Base-by-base conservation (phyloP, 352 stramenopile species). In the Pythium chondricola region DNA sequence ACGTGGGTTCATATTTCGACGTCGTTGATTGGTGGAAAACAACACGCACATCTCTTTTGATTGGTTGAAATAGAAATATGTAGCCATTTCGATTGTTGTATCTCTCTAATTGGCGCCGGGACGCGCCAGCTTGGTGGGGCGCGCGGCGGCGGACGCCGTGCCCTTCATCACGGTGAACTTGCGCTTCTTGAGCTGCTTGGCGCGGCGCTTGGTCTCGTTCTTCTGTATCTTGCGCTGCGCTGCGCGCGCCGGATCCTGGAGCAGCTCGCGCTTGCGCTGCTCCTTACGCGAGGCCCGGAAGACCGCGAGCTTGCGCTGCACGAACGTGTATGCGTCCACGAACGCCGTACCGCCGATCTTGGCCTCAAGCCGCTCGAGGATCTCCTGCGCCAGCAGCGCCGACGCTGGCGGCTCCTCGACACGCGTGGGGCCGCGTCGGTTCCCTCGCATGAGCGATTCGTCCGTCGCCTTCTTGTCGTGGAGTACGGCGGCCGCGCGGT, bases 161-260 rank as follows among this genome's bases (percentile, higher is more conserved):
- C 83, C 83, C 61, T 95, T 95, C 44, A 93, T 50, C 25, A 93
- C 65, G n/a, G 77, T 69, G 52, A 85, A 77, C 65, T 95, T 95
- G 57, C 85, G 79, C 62, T 95, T 94, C 53, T 88, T 88, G 37
- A 92, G 44, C 60, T 95, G 79, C 68, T 93, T 93, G 18, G 71
- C 65, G 29, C 56, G 67, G 37, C 74, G 74, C 63, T 96, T 96
- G 27, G 76, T 63, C 41, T 92, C 72, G 61, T 94, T 93, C 63
- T 93, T 92, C 27, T 86, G 70, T 37, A 94, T 78, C 51, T 91
- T 89, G 33, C 82, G 84, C 53, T 77, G 66, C 5, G 83, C 82
- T 3, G 77, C 80, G 31, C 71, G 67, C 46, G 88, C 67, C 17
- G 84, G 83, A 36, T 96, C 73, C 9, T 75, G 66, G 36, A 96